Evolutionary conservation across 2,329 filamentous ascomycete genomes (phyloP).

Genomic region (Xylariaceae sp.): DNA sequence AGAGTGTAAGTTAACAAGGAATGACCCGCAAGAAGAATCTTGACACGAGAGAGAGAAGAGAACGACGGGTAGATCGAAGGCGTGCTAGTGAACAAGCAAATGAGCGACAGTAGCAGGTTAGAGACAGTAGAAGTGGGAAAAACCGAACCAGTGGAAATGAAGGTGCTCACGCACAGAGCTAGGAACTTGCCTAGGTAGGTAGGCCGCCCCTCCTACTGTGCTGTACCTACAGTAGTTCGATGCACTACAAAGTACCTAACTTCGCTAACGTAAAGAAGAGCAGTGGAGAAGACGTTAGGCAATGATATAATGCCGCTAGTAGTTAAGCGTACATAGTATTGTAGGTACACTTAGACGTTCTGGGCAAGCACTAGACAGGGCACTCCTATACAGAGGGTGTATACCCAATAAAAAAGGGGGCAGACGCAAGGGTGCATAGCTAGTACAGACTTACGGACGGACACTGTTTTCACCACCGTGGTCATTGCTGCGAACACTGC

Average conservation of each 20-base stretch:
- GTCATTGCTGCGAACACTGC: too few relatives aligned
- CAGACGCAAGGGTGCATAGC: neutral
- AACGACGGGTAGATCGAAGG: constrained; percentile 1
- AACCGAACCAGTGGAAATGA: constrained; percentile 16
- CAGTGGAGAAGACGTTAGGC: too few relatives aligned
- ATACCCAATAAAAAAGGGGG: constrained; percentile 11
- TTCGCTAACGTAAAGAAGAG: too few relatives aligned
- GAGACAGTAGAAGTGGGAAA: neutral
- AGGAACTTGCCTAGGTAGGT: too few relatives aligned
- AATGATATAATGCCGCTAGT: too few relatives aligned
- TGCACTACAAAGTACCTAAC: neutral
- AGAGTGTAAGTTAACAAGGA: constrained; percentile 14
- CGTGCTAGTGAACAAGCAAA: constrained; percentile 5
- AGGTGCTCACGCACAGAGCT: constrained; percentile 11
- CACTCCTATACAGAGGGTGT: constrained; percentile 14
- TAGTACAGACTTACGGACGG: neutral
- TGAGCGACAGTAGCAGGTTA: too few relatives aligned
- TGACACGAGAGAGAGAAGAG: constrained; percentile 8
- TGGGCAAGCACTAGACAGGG: neutral
- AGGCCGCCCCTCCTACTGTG: too few relatives aligned
- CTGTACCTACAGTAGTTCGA: too few relatives aligned
- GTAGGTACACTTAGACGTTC: too few relatives aligned
- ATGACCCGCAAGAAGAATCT: constrained; percentile 15
- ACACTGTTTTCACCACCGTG: too few relatives aligned
- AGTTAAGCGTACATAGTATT: too few relatives aligned